Percentiles rank a stretch among this genome's conserved stretches.
Evolutionary conservation across 2,329 filamentous ascomycete species (phyloP).

Genomic region (Sporothrix humicola): DNA sequence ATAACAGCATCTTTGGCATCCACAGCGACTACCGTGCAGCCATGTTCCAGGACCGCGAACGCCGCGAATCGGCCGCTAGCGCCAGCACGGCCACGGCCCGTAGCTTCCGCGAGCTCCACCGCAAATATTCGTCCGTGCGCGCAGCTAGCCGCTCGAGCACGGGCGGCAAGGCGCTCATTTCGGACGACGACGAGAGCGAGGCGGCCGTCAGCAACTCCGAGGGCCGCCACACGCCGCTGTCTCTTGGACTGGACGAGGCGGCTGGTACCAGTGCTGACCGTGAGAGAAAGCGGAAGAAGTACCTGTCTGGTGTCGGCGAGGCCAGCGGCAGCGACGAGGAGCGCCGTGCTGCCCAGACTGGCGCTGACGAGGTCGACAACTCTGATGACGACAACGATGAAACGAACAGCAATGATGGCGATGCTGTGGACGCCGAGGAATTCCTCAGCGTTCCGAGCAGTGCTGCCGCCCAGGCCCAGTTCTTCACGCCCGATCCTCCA

Average conservation of each 20-base stretch:
- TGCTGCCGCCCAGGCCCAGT: conserved; percentile 45
- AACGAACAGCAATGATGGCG: conserved; percentile 10
- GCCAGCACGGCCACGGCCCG: conserved; percentile 69
- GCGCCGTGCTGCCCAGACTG: conserved; percentile 43
- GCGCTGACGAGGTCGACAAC: conserved; percentile 40
- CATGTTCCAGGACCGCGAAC: conserved; percentile 54
- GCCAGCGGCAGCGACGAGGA: conserved; percentile 32
- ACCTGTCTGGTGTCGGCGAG: conserved; percentile 33
- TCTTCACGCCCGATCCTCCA: conserved; percentile 52
- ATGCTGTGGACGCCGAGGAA: conserved; percentile 41
- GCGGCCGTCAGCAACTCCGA: conserved; percentile 65
- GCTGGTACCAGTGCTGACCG: conserved; percentile 40
- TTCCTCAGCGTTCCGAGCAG: conserved; percentile 43
- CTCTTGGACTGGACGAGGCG: conserved; percentile 51
- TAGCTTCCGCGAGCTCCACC: conserved; percentile 68
- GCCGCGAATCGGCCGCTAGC: conserved; percentile 67
- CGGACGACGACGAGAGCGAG: conserved; percentile 66
- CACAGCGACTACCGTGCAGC: conserved; percentile 57
- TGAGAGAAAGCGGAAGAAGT: conserved; percentile 37
- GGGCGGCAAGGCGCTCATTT: conserved; percentile 42
- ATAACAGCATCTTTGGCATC: conserved; percentile 11
- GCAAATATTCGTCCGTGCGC: conserved; percentile 63
- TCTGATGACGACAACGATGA: conserved; percentile 41
- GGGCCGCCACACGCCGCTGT: conserved; percentile 61
- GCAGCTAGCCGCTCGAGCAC: conserved; percentile 46